Percentiles rank a stretch among this genome's conserved stretches.
Evolutionary conservation across 768 basidiomycete genomes (phyloP).

Genomic region (Russula brevipes): DNA sequence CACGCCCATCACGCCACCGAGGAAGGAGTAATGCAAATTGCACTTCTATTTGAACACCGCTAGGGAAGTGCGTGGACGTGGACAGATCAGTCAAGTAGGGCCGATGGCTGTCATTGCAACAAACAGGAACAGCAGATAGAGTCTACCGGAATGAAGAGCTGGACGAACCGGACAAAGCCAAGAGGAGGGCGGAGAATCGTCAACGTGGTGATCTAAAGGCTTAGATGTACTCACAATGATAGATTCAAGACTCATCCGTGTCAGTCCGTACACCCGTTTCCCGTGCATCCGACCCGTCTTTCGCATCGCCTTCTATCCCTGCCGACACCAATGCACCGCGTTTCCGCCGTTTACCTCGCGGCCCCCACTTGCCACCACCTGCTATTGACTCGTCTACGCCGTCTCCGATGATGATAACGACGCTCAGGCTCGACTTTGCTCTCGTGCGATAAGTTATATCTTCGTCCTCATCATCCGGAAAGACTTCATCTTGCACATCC

Average conservation of each 20-base stretch:
- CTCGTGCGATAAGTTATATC: conserved; percentile 58
- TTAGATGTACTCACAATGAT: neutral
- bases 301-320: neutral
- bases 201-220: conserved; percentile 3
- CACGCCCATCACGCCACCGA: neutral
- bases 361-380: conserved; percentile 22
- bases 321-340: neutral
- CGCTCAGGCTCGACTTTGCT: conserved; percentile 61
- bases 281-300: neutral
- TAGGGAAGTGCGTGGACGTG: too few species aligned
- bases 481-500: conserved; percentile 71
- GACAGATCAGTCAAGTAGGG: too few species aligned
- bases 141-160: too few species aligned
- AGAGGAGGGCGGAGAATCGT: neutral
- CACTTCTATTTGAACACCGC: too few species aligned
- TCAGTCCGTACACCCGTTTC: conserved; percentile 3
- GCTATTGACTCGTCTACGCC: conserved; percentile 43
- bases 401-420: conserved; percentile 56
- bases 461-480: conserved; percentile 71
- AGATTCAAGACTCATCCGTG: neutral
- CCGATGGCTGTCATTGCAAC: too few species aligned
- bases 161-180: neutral
- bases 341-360: conserved; percentile 23
- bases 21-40: too few species aligned
- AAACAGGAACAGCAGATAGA: too few species aligned